Evolutionary conservation across 2,329 filamentous ascomycete species (phyloP), one percentile per base, ranked within the genome.

Genomic region (Fusarium redolens): DNA sequence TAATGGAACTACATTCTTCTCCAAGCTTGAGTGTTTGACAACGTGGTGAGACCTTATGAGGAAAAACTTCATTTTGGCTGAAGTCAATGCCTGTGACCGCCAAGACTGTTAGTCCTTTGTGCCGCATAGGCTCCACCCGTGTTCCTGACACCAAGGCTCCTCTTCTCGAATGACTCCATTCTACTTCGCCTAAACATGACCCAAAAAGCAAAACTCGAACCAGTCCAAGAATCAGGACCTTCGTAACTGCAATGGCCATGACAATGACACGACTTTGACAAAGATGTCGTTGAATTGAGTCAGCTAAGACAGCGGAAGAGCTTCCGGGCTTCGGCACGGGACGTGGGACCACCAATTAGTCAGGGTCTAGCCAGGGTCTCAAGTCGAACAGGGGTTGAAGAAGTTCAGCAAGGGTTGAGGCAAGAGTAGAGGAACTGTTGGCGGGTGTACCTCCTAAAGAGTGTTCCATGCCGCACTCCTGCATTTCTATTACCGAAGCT

Each of bases 401-500:
- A 31, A 28, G 4, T 13, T 13, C 18, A 20, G 20, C 38, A 40
- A 14, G 38, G 38, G 38, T 40, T n/a, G 38, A n/a, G 18, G 20
- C 3, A n/a, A 18, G 20, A 7, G 38, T n/a, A 40, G 41, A 56
- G 37, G 20, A 61, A 33, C 58, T 37, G 54, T 61, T 45, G 48
- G 31, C 58, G 50, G 50, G 33, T 43, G 38, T 15, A 7, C 15
- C 15, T 44, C 58, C 48, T n/a, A 30, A 30, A 44, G 43, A 40
- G 31, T 44, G 8, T 10, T 56, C 15, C 20, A 56, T 38, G 55
- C 47, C 61, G 51, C 63, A 57, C 61, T 68, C 62, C 35, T 70
- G 71, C 69, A 68, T 72, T 56, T 70, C 58, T 35, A 41, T 52
- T 50, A 61, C 66, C 50, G 52, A 61, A 44, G 25, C 33, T 41